Conservation (phyloP, 2,329 filamentous ascomycete genomes). For the Sphaceloma murrayae region DNA sequence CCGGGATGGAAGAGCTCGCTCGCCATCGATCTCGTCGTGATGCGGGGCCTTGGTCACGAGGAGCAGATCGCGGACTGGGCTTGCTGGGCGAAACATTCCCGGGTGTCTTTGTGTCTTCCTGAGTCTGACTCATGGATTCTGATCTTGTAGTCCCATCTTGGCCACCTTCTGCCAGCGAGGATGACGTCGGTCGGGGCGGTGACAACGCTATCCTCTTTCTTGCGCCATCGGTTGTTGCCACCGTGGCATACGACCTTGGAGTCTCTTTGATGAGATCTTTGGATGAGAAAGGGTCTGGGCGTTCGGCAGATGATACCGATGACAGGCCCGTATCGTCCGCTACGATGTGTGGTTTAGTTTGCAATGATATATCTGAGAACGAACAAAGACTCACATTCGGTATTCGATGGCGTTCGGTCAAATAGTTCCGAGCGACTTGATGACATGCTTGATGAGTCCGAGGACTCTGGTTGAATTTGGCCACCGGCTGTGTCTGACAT, state of each 20-base stretch:
- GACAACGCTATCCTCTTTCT: conserved; percentile 18
- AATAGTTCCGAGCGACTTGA: conserved; percentile 7
- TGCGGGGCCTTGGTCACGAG: conserved; percentile 12
- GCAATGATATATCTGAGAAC: no score
- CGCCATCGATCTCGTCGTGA: conserved; percentile 21
- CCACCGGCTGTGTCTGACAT: background rate
- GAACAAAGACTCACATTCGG: conserved; percentile 11
- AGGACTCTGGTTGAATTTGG: background rate
- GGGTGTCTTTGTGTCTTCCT: background rate
- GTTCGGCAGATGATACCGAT: conserved; percentile 18
- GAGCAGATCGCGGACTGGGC: conserved; percentile 2
- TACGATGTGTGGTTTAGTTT: no score
- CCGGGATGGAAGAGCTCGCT: conserved; percentile 63
- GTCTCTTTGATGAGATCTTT: conserved; percentile 15
- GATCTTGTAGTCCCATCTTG: conserved; percentile 2
- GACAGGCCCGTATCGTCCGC: conserved; percentile 20
- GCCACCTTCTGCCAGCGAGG: background rate
- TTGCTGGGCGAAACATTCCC: conserved; percentile 12
- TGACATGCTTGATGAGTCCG: conserved; percentile 9
- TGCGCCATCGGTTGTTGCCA: conserved; percentile 8
- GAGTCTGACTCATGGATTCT: background rate
- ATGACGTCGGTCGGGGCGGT: background rate
- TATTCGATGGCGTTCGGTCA: conserved; percentile 13
- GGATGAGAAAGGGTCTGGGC: conserved; percentile 16
- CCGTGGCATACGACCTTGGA: conserved; percentile 14